A percentile compares a stretch with the other conserved stretches of the same genome.
Evolutionary conservation across 805 yeast species (phyloP).

Genomic region (Sugiyamaella chiloensis): DNA sequence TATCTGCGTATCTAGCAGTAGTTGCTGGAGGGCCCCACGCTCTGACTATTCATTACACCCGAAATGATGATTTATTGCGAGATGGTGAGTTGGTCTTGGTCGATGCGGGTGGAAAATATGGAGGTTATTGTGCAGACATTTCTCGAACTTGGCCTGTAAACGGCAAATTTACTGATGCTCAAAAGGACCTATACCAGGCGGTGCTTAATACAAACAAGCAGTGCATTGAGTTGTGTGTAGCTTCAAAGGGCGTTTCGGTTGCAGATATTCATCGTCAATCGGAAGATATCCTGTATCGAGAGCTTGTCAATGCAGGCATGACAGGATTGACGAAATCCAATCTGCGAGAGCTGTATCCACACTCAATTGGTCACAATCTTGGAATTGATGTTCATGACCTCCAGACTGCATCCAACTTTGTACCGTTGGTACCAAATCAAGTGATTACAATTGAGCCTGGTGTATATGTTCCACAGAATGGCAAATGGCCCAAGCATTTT

Average conservation of each 20-base stretch:
- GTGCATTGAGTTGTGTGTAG: conserved; percentile 71
- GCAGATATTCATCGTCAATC: conserved; percentile 75
- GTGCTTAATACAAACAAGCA: conserved; percentile 77
- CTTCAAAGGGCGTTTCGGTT: conserved; percentile 48
- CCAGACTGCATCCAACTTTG: conserved; percentile 45
- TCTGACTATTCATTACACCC: conserved; percentile 85
- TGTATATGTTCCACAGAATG: conserved; percentile 74
- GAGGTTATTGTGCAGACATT: conserved; percentile 94
- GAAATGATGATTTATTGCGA: conserved; percentile 79
- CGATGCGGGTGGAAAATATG: conserved; percentile 91
- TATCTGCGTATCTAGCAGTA: conserved; percentile 89
- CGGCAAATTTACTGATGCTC: conserved; percentile 71
- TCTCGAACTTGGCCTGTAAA: conserved; percentile 93
- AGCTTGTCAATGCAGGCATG: conserved; percentile 73
- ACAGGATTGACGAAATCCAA: conserved; percentile 28
- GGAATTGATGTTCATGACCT: conserved; percentile 72
- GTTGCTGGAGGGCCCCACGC: conserved; percentile 94
- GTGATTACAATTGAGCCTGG: conserved; percentile 97
- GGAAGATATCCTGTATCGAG: conserved; percentile 54
- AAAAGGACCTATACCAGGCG: conserved; percentile 82
- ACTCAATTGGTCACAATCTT: conserved; percentile 90
- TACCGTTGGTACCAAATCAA: conserved; percentile 59
- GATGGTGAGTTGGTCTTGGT: conserved; percentile 82
- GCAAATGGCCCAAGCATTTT: conserved; percentile 70
- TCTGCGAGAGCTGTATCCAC: conserved; percentile 68